phyloP scores from a whole-genome alignment of 371 early-diverging fungal species.

The Apophysomyces variabilis region DNA sequence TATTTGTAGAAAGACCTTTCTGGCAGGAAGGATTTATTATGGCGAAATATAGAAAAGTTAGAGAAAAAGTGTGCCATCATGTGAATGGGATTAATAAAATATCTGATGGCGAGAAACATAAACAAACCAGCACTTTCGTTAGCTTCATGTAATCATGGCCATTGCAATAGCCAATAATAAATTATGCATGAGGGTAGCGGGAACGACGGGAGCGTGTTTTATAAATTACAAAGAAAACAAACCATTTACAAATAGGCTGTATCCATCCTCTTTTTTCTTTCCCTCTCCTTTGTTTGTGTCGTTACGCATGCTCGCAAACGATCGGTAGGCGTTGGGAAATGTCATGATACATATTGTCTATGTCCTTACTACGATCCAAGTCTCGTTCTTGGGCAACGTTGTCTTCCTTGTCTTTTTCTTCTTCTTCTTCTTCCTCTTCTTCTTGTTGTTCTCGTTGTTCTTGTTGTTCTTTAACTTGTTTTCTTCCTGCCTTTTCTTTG shows the following conservation, averaged over 20 bases:
- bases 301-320: too few relatives aligned
- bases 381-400: too few relatives aligned
- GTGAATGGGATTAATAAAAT: constrained; percentile 4
- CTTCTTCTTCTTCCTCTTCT: constrained; percentile 1
- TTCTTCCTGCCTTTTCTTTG: background rate
- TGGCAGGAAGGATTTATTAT: constrained; percentile 10
- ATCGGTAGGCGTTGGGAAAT: too few relatives aligned
- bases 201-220: too few relatives aligned
- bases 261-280: constrained; percentile 2
- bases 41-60: constrained; percentile 13
- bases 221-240: too few relatives aligned
- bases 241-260: background rate
- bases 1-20: constrained; percentile 15
- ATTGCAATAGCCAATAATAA: too few relatives aligned
- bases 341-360: too few relatives aligned
- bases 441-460: background rate
- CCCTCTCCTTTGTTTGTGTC: background rate
- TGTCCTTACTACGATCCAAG: too few relatives aligned
- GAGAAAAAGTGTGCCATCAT: constrained; percentile 9
- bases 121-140: background rate
- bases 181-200: too few relatives aligned
- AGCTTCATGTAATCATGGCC: background rate
- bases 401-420: background rate
- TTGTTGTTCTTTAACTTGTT: background rate
- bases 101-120: too few relatives aligned